Evolutionary conservation across 2,329 filamentous ascomycete species (phyloP), one percentile per base, ranked within the genome.

Genomic region (Ophiostoma perfectum): DNA sequence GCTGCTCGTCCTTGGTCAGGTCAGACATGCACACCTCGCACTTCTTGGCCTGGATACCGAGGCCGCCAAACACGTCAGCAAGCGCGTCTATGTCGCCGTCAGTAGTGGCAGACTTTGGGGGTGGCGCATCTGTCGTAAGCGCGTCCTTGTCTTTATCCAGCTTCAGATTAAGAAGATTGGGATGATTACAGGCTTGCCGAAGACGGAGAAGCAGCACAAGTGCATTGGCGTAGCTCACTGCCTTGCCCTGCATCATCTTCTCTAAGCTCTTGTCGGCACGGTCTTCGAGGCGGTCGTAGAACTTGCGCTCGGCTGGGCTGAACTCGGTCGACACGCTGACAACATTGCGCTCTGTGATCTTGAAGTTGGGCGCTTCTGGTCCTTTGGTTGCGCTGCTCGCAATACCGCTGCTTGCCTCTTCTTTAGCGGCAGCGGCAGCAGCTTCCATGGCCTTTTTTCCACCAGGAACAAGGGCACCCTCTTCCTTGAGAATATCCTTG

Each of bases 151-250:
- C 95, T 72, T 91, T 91, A 68, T 89, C 89, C 69, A 97, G 82
- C 75, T 96, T 94, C 71, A 89, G 89, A 72, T 92, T 91, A 12
- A 97, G 90, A 63, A 99, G 83, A 72, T 92, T 89, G 0, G 93
- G 93, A 76, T 99, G 95, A 75, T 99, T 97, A 78, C 95, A 99
- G 27, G 93, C 91, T 77, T 99, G 95, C 70, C 95, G 86, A 70
- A 99, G 82, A 52, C 95, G 89, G 68, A 99, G 81, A n/a, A 99
- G 85, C 70, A 99, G 81, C 12, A 97, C 93, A 75, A 99, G 86
- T 18, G 95, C 95, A 74, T 93, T 96, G 69, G 96, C 94, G 76
- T 98, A 98, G 80, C 93, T 96, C 67, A 93, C 71, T 7, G 70
- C 81, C 75, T 91, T 87, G 6, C 87, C 88, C 66, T 86, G 87